Base-by-base conservation (phyloP, 441 rosid genomes). In the Bocquillonia castaneifolia region DNA sequence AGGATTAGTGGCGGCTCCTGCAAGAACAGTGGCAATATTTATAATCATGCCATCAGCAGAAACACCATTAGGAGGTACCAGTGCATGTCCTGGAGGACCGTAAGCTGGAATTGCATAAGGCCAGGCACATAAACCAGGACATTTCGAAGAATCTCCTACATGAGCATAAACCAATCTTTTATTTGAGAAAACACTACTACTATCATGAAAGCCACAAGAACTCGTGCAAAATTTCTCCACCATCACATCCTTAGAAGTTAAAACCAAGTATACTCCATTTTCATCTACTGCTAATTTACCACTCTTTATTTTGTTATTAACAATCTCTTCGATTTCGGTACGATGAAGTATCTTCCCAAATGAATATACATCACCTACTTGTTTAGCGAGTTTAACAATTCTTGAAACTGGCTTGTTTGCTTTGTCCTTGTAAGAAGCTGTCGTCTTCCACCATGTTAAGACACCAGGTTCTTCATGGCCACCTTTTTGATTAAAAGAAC, bases 91-190 rank as follows among this genome's bases (percentile, higher is more conserved):
- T 3, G 74, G 85, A 47, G 82, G 79, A 25, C 79, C 83, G 36
- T 76, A 70, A 45, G 72, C 62, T 0, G 82, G 79, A 63, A 34
- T 15, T 36, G 77, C 74, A 63, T 72, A 79, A 37, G 83, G 80
- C 83, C 81, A 79, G 1, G 81, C 79, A 68, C 85, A 81, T 25
- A 76, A 78, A 51, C 81, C 79, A 6, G 81, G 77, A 31, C 85
- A 82, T 67, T 77, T 78, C 26, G 59, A 39, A 28, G 83, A 59
- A 54, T 82, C 69, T 10, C 81, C 85, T 0, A 79, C 74, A 36
- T 77, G 78, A 0, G 74, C 79, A 36, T 66, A 79, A 0, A 66
- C 78, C 9, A 74, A 45, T 28, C 62, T 54, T 44, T 9, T 53
- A 22, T 28, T 18, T 0, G 68, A 40, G 6, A 40, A 31, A 25